phyloP scores from a whole-genome alignment of 495 filamentous ascomycete species.

The Penicillium odoratum region DNA sequence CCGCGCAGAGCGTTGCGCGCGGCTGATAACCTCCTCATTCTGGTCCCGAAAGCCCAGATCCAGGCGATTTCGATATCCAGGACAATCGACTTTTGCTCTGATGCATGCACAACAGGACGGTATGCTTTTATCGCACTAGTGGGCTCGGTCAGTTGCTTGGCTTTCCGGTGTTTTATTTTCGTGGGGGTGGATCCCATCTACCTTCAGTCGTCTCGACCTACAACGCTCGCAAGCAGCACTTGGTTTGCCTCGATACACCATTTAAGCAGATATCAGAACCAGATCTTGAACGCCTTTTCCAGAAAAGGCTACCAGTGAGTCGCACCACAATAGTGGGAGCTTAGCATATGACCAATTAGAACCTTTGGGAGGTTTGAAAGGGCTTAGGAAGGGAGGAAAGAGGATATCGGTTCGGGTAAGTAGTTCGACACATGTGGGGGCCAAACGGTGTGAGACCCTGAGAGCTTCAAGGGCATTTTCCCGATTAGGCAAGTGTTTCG shows the following conservation, averaged over 20 bases:
- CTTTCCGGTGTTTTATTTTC: background rate
- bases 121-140: constrained; percentile 13
- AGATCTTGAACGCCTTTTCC: background rate
- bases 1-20: constrained; percentile 6
- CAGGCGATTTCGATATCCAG: constrained; percentile 18
- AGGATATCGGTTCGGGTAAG: background rate
- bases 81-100: constrained; percentile 16
- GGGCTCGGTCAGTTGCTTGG: background rate
- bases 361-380: background rate
- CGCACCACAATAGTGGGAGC: background rate
- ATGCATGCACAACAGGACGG: constrained; percentile 15
- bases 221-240: constrained; percentile 22
- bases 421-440: background rate
- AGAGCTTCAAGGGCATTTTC: background rate
- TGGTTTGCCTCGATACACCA: constrained; percentile 29
- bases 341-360: background rate
- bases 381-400: background rate
- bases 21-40: constrained; percentile 17
- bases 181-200: constrained; percentile 2
- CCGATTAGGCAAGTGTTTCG: constrained; percentile 3
- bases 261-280: background rate
- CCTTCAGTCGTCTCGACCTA: constrained; percentile 26
- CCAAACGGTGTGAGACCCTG: background rate
- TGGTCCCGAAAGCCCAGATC: constrained; percentile 17
- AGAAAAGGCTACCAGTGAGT: background rate